Evolutionary conservation across 1,284 basidiomycete genomes (phyloP), one percentile per base, ranked within the genome.

Genomic region (Anthracocystis setariae): DNA sequence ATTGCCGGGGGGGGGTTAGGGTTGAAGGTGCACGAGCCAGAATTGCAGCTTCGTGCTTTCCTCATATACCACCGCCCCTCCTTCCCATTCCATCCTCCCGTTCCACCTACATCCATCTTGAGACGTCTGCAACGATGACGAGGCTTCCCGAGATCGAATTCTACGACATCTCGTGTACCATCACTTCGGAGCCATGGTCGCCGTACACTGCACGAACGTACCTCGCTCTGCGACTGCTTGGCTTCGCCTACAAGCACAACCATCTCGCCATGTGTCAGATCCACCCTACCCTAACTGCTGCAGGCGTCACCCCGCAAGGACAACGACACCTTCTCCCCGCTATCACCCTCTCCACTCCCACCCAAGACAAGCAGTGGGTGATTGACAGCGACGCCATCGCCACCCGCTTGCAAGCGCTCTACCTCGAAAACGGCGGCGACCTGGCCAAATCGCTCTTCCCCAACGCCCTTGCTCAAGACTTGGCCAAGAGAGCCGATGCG

Each of bases 151-250:
- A 38, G 25, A 47, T 70, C 33, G 52, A 52, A 3, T 60, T 70
- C 25, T 70, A 64, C 61, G 61, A 70, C 46, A 63, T 70, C 32
- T 44, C 45, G 29, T 64, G 59, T 45, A 40, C 44, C 5, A 52
- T 8, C 15, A 62, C 67, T 27, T 18, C 29, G n/a, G 35, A 55
- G 38, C 52, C 67, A 39, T 70, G 67, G 67, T 63, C 59, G 13
- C 67, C 67, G 5, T 64, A 35, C 40, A 70, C 67, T 3, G 32
- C 56, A n/a, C 67, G 67, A 9, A 70, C 57, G 9, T 64, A 49
- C 13, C 42, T 70, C 0, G 43, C 67, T 3, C 57, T 70, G 24
- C 51, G 56, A 5, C 18, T 70, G 44, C 67, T 70, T 39, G 61
- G 38, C 3, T 46, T 70, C 15, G 52, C 67, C 13, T 70, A 52